phyloP scores from a whole-genome alignment of 768 basidiomycete species.

The Boletus rex-veris region DNA sequence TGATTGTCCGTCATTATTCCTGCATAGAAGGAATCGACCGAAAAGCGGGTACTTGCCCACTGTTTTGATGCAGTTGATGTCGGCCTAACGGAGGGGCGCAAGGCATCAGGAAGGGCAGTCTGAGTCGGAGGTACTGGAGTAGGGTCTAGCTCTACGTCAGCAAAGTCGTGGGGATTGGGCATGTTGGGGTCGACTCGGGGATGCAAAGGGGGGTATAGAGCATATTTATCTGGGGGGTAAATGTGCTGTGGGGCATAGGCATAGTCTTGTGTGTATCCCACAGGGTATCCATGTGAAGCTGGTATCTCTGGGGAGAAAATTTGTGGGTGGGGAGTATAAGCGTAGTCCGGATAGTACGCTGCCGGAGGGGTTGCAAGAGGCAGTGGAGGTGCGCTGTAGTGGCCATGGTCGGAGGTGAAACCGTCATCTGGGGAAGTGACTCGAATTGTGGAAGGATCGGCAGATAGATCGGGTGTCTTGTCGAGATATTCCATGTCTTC shows the following conservation, averaged over 20 bases:
- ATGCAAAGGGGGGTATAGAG: slow-evolving; percentile 27
- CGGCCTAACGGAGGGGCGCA: slow-evolving; percentile 14
- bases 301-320: slow-evolving; percentile 1
- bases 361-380: slow-evolving; percentile 10
- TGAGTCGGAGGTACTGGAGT: background rate
- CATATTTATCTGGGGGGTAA: slow-evolving; percentile 22
- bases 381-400: slow-evolving; percentile 22
- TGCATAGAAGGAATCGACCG: slow-evolving; percentile 30
- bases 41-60: slow-evolving; percentile 15
- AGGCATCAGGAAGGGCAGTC: slow-evolving; percentile 4
- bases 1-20: slow-evolving; percentile 15
- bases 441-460: slow-evolving; percentile 11
- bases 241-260: slow-evolving; percentile 20
- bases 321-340: slow-evolving; percentile 11
- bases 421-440: slow-evolving; percentile 13
- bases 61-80: slow-evolving; percentile 2
- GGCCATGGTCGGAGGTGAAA: slow-evolving; percentile 20
- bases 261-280: slow-evolving; percentile 12
- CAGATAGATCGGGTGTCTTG: slow-evolving; percentile 10
- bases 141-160: slow-evolving; percentile 9
- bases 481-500: slow-evolving; percentile 31
- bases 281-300: background rate
- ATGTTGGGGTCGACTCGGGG: slow-evolving; percentile 3
- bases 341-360: slow-evolving; percentile 24
- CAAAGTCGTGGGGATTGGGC: slow-evolving; percentile 14